These are phyloP conservation scores for Acrocalymma vagum DNA, from an alignment of 2,329 filamentous ascomycete genomes.

Conservation along the genomic window DNA sequence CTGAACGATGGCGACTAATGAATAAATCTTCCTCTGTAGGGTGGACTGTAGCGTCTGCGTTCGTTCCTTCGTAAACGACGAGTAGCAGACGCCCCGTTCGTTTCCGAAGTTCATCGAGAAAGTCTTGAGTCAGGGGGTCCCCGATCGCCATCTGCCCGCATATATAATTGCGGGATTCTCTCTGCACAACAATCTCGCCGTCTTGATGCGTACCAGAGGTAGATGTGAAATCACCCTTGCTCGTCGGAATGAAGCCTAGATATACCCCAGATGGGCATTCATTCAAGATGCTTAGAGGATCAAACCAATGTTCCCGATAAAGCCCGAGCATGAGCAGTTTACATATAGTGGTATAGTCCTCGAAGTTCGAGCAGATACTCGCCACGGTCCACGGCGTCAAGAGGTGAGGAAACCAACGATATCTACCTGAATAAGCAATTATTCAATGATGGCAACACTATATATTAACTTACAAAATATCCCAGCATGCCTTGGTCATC, in stretches of 20 bases:
- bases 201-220: slow-evolving; percentile 7
- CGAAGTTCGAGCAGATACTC: slow-evolving; percentile 39
- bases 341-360: slow-evolving; percentile 37
- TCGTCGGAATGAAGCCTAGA: slow-evolving; percentile 33
- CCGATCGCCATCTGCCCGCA: slow-evolving; percentile 42
- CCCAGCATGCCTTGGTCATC: slow-evolving; percentile 40
- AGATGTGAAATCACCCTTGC: slow-evolving; percentile 25
- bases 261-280: slow-evolving; percentile 34
- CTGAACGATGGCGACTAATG: slow-evolving; percentile 29
- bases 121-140: slow-evolving; percentile 22
- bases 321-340: slow-evolving; percentile 35
- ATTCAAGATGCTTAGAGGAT: slow-evolving; percentile 21
- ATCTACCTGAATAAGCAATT: slow-evolving; percentile 12
- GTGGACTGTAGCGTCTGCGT: slow-evolving; percentile 33
- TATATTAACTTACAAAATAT: slow-evolving; percentile 32
- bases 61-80: slow-evolving; percentile 37
- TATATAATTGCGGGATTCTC: slow-evolving; percentile 33
- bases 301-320: slow-evolving; percentile 37
- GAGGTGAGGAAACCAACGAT: slow-evolving; percentile 37
- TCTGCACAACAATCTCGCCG: slow-evolving; percentile 17
- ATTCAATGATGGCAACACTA: neutral
- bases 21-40: slow-evolving; percentile 32
- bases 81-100: slow-evolving; percentile 27
- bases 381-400: slow-evolving; percentile 33
- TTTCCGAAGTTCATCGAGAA: slow-evolving; percentile 31